phyloP scores from a whole-genome alignment of 805 yeast species.

The Limtongozyma cylindracea region DNA sequence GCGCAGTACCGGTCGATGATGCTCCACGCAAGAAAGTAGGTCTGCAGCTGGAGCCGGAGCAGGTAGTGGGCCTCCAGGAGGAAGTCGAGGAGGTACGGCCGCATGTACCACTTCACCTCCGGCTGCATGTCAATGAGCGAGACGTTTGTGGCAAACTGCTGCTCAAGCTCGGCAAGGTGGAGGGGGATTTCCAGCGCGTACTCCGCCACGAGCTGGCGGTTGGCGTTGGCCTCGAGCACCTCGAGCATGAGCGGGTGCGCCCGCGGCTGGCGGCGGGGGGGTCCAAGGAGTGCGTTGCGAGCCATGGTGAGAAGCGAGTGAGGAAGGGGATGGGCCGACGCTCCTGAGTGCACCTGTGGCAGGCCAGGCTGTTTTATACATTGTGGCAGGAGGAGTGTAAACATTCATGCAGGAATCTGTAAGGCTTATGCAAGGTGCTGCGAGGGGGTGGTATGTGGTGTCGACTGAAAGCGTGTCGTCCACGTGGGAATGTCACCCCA shows the following conservation, averaged over 20 bases:
- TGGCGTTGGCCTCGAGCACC: conserved; percentile 18
- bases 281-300: too few relatives aligned
- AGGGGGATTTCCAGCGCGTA: conserved; percentile 13
- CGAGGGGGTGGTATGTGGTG: too few relatives aligned
- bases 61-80: conserved; percentile 16
- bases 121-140: conserved; percentile 24
- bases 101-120: conserved; percentile 21
- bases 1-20: conserved; percentile 20
- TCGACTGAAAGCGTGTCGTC: too few relatives aligned
- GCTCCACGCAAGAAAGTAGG: conserved; percentile 15
- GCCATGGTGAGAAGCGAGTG: too few relatives aligned
- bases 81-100: conserved; percentile 17
- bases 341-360: too few relatives aligned
- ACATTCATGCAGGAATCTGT: too few relatives aligned
- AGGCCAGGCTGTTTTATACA: too few relatives aligned
- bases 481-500: too few relatives aligned
- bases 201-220: conserved; percentile 15
- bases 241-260: conserved; percentile 19
- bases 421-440: too few relatives aligned
- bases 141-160: conserved; percentile 14
- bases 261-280: too few relatives aligned
- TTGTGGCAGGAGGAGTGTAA: too few relatives aligned
- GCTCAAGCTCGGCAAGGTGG: conserved; percentile 15
- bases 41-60: conserved; percentile 14
- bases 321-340: too few relatives aligned